Percentiles rank a stretch among this genome's conserved stretches.
Conservation (phyloP, 169 alveolate genomes). For the Plasmodium sp. region DNA sequence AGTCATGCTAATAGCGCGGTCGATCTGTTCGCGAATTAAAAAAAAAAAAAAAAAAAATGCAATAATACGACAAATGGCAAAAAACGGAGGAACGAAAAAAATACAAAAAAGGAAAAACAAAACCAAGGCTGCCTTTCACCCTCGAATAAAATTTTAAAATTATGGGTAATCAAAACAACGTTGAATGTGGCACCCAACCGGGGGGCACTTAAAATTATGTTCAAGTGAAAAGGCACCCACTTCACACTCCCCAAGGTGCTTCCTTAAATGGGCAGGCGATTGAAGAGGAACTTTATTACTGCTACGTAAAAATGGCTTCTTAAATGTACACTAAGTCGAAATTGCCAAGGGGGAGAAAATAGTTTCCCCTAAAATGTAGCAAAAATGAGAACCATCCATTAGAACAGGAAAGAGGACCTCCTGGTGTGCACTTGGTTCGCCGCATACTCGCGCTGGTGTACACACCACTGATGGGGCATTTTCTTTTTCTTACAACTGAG, state of each 20-base stretch:
- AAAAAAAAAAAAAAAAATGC: background rate
- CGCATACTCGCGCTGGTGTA: background rate
- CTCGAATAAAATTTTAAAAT: background rate
- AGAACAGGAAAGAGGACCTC: background rate
- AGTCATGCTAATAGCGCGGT: background rate
- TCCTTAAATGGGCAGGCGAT: background rate
- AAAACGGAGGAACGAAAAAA: background rate
- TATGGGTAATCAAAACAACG: background rate
- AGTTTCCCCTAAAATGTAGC: background rate
- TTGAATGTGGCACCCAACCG: background rate
- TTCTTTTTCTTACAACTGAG: background rate
- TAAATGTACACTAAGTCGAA: background rate
- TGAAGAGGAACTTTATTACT: background rate
- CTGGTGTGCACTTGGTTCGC: background rate
- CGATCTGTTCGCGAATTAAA: background rate
- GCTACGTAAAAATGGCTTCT: background rate
- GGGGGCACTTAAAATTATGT: background rate
- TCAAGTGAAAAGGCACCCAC: background rate
- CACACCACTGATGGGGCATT: background rate
- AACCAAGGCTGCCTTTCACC: background rate
- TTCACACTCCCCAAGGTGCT: background rate
- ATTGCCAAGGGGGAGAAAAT: background rate
- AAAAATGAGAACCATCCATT: background rate
- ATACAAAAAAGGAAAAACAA: background rate
- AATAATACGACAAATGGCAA: background rate